Conservation (phyloP, 768 basidiomycete genomes). For the Pisolithus albus region DNA sequence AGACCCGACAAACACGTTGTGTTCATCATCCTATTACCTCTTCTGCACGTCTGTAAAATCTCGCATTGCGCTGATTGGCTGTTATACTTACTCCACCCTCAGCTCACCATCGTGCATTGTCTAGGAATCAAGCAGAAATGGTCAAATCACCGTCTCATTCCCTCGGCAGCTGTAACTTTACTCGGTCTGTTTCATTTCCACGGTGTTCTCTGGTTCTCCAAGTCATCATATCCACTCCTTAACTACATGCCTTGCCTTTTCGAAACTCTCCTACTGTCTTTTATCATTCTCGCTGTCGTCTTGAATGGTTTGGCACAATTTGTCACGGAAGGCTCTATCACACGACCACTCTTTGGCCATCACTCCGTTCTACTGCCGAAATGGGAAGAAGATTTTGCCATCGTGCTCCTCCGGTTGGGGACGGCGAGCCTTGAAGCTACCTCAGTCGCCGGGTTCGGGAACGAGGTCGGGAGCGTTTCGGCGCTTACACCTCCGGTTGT, state of each 20-base stretch:
- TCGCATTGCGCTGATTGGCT: neutral
- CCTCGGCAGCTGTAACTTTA: constrained; percentile 56
- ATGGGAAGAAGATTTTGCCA: constrained; percentile 67
- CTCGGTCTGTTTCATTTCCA: constrained; percentile 65
- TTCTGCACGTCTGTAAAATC: constrained; percentile 51
- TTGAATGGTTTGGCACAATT: constrained; percentile 64
- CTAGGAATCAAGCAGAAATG: constrained; percentile 58
- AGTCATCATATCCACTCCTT: constrained; percentile 55
- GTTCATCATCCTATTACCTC: constrained; percentile 65
- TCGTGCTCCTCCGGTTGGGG: constrained; percentile 63
- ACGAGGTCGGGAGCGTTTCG: constrained; percentile 58
- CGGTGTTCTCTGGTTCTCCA: constrained; percentile 44
- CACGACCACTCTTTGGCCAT: constrained; percentile 52
- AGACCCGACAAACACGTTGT: constrained; percentile 69
- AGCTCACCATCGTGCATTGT: constrained; percentile 60
- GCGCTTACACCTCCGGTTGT: constrained; percentile 11
- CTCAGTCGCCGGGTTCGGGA: constrained; percentile 61
- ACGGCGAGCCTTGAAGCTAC: constrained; percentile 74
- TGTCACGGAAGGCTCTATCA: constrained; percentile 51
- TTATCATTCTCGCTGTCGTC: constrained; percentile 51
- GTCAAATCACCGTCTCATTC: constrained; percentile 62
- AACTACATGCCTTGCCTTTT: constrained; percentile 71
- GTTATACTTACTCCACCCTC: constrained; percentile 1
- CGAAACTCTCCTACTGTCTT: constrained; percentile 53
- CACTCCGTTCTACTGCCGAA: constrained; percentile 39